Conservation (phyloP, 306 rosid genomes). For the Lotus japonicus region DNA sequence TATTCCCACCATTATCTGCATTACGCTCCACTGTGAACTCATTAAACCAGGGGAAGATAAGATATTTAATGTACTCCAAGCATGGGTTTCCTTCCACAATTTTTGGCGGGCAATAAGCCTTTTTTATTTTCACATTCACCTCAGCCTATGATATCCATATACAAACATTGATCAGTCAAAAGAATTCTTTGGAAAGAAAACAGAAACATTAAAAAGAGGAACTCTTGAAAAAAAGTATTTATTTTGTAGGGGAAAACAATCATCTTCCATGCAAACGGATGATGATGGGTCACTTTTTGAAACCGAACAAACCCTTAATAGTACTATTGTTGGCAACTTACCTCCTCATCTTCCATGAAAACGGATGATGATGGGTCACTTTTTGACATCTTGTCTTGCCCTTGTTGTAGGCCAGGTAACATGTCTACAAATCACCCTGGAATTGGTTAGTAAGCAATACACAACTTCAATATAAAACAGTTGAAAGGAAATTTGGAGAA, state of each 20-base stretch:
- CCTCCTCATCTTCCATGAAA: slow-evolving; percentile 92
- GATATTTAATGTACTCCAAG: slow-evolving; percentile 60
- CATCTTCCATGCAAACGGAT: no score
- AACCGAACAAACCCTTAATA: neutral
- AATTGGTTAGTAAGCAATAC: slow-evolving; percentile 10
- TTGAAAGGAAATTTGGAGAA: neutral
- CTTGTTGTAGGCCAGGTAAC: slow-evolving; percentile 74
- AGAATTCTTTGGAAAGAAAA: neutral
- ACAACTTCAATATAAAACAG: neutral
- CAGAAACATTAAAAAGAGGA: no score
- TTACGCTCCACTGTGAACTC: slow-evolving; percentile 60
- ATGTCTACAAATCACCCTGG: slow-evolving; percentile 49
- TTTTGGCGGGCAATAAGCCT: slow-evolving; percentile 75
- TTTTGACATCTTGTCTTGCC: slow-evolving; percentile 85
- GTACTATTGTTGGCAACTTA: slow-evolving; percentile 12
- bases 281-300: no score
- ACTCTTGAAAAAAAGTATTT: no score
- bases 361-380: slow-evolving; percentile 68
- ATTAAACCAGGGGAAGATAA: slow-evolving; percentile 65
- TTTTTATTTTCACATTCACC: slow-evolving; percentile 69
- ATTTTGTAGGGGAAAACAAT: no score
- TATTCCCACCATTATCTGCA: slow-evolving; percentile 56
- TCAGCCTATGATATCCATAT: slow-evolving; percentile 43
- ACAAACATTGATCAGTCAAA: neutral
- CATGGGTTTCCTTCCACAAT: slow-evolving; percentile 71